These are phyloP conservation scores for Metschnikowia peoriensis DNA, from an alignment of 805 yeast genomes.

Conservation along the genomic window DNA sequence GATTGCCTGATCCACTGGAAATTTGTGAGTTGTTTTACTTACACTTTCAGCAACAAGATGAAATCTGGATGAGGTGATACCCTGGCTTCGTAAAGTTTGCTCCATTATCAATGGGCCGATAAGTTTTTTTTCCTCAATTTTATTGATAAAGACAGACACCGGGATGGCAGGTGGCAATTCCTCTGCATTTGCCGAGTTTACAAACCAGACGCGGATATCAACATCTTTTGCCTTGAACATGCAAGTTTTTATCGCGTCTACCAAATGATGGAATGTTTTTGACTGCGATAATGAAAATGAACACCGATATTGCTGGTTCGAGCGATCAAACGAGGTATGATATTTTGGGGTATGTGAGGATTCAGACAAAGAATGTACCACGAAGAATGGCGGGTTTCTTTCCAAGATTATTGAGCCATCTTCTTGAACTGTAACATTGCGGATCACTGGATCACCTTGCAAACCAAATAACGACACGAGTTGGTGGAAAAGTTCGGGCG, in stretches of 20 bases:
- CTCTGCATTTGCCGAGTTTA: constrained; percentile 24
- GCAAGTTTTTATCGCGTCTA: constrained; percentile 25
- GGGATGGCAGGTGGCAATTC: constrained; percentile 26
- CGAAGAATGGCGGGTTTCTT: constrained; percentile 35
- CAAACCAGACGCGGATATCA: constrained; percentile 38
- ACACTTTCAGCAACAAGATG: constrained; percentile 31
- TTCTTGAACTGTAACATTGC: constrained; percentile 27
- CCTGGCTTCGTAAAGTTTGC: constrained; percentile 30
- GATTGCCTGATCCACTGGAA: constrained; percentile 23
- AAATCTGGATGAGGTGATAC: constrained; percentile 23
- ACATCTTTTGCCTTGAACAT: constrained; percentile 20
- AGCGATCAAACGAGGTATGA: constrained; percentile 8
- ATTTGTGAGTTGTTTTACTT: constrained; percentile 19
- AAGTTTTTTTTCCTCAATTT: constrained; percentile 28
- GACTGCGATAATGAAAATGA: constrained; percentile 30
- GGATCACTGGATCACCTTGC: constrained; percentile 33
- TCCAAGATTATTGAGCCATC: constrained; percentile 33
- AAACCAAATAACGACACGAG: constrained; percentile 57
- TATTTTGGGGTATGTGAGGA: constrained; percentile 1
- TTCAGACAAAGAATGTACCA: constrained; percentile 33
- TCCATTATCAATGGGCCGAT: constrained; percentile 25
- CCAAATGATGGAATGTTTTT: constrained; percentile 32
- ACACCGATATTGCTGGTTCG: constrained; percentile 1
- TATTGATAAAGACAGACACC: constrained; percentile 27
- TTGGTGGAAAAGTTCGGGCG: constrained; percentile 44